Evolutionary conservation across 2,329 filamentous ascomycete species (phyloP).

Genomic region (Akanthomyces muscarius): DNA sequence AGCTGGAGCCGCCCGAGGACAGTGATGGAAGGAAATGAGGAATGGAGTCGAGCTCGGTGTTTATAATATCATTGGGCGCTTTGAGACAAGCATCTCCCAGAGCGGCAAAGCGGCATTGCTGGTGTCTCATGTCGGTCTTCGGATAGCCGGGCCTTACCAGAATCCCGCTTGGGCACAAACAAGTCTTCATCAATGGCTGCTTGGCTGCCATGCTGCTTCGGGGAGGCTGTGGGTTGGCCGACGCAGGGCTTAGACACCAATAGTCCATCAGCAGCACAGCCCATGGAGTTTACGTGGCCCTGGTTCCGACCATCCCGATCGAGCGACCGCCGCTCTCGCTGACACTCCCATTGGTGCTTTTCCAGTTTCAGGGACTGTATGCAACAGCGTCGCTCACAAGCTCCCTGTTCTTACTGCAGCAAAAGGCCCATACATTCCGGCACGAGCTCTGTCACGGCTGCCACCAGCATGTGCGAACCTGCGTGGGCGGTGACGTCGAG

Average conservation of each 20-base stretch:
- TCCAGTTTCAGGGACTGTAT: slow-evolving; percentile 12
- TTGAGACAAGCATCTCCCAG: not conserved
- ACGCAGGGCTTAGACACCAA: not conserved
- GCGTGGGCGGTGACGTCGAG: not conserved
- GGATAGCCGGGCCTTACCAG: not conserved
- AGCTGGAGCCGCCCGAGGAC: not conserved
- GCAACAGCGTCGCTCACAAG: not conserved
- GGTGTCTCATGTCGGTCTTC: slow-evolving; percentile 3
- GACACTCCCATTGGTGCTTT: not conserved
- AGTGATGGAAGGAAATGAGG: slow-evolving; percentile 6
- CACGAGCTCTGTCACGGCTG: not conserved
- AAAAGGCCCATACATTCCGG: not conserved
- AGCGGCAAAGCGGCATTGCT: not conserved
- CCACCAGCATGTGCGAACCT: not conserved
- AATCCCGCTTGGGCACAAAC: slow-evolving; percentile 9
- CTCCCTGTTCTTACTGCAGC: slow-evolving; percentile 10
- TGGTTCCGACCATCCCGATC: slow-evolving; percentile 8
- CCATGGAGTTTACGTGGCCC: slow-evolving; percentile 5
- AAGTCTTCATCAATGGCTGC: not conserved
- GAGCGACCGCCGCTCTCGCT: not conserved
- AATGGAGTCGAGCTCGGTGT: not conserved
- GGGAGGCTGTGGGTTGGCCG: not conserved
- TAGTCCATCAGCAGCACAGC: not conserved
- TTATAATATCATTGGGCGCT: not conserved
- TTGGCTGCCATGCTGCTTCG: not conserved